Conservation (phyloP, 257 asterid genomes). For the Parsonsia alboflavescens region DNA sequence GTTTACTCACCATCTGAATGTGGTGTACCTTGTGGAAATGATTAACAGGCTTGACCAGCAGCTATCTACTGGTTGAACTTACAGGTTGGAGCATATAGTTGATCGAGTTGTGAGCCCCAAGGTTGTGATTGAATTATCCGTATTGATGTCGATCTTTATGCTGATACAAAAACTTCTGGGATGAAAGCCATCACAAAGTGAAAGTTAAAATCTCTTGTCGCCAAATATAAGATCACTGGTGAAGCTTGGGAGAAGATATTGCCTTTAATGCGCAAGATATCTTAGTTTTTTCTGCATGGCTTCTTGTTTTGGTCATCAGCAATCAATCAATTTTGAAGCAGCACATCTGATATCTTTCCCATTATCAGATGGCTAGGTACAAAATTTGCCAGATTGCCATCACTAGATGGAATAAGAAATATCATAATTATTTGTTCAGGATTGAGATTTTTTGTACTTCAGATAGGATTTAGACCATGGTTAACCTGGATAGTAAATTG, state of each 20-base stretch:
- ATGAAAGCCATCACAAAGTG: constrained; percentile 9
- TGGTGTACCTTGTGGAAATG: constrained; percentile 63
- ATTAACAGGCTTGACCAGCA: constrained; percentile 95
- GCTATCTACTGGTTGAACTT: constrained; percentile 97
- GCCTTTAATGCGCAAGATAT: neutral
- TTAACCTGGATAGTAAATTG: too few species aligned
- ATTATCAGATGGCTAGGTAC: neutral
- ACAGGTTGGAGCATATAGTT: constrained; percentile 77
- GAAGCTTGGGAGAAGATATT: neutral
- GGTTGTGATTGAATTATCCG: constrained; percentile 50
- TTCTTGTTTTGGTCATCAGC: neutral
- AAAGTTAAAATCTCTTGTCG: neutral
- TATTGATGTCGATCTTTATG: constrained; percentile 42
- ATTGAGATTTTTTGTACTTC: too few species aligned
- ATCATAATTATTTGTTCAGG: too few species aligned
- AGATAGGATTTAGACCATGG: too few species aligned
- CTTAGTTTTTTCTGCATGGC: neutral
- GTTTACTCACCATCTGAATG: constrained; percentile 54
- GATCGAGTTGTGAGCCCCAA: constrained; percentile 36
- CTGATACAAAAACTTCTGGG: constrained; percentile 45
- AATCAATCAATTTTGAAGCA: neutral
- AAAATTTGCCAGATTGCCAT: neutral
- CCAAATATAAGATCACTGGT: neutral
- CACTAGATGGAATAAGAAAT: neutral
- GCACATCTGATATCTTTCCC: neutral